Conservation (phyloP, 2,329 filamentous ascomycete species). For the Uncinocarpus reesii region DNA sequence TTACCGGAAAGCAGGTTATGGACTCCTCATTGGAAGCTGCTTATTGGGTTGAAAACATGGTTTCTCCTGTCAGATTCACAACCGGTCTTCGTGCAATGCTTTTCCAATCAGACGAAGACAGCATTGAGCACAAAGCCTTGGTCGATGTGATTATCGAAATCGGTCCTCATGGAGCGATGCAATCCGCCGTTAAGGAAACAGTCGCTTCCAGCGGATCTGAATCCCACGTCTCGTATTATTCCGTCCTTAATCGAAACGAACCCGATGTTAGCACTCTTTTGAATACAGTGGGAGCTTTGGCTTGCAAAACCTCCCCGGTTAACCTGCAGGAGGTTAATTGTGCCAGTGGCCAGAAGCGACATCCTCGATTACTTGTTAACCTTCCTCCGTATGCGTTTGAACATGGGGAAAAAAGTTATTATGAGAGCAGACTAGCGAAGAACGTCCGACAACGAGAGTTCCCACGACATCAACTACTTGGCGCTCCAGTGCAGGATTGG, state of each 20-base stretch:
- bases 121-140: background rate
- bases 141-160: conserved; percentile 15
- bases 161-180: conserved; percentile 18
- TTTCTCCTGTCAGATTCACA: conserved; percentile 23
- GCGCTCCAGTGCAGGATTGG: conserved; percentile 23
- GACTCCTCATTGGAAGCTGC: background rate
- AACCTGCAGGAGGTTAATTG: conserved; percentile 23
- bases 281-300: conserved; percentile 19
- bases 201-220: background rate
- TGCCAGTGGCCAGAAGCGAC: background rate
- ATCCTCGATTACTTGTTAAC: conserved; percentile 19
- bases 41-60: conserved; percentile 27
- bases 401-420: conserved; percentile 14
- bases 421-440: conserved; percentile 16
- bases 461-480: conserved; percentile 9
- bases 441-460: conserved; percentile 18
- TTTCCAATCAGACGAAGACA: background rate
- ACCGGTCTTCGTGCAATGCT: conserved; percentile 5
- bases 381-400: conserved; percentile 18
- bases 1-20: conserved; percentile 16
- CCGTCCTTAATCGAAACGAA: conserved; percentile 15
- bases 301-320: conserved; percentile 18
- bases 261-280: conserved; percentile 12
- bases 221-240: conserved; percentile 10
- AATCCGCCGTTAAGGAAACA: conserved; percentile 17